Evolutionary conservation across 108 stramenopile species (phyloP).

Genomic region (Seminavis robusta): DNA sequence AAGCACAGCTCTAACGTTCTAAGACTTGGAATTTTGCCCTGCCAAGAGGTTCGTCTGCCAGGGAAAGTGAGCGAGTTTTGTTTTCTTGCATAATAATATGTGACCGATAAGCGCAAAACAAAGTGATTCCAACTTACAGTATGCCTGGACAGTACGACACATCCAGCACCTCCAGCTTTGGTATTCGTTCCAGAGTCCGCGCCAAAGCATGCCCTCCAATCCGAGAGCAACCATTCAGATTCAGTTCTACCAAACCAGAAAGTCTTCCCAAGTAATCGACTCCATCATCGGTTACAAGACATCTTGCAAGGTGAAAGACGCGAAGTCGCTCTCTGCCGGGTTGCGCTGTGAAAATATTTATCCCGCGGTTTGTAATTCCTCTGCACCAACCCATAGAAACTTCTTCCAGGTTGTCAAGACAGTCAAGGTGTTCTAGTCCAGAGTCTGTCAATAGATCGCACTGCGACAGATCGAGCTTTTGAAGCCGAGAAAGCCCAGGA

Average conservation of each 20-base stretch:
- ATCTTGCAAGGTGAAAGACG: constrained; percentile 65
- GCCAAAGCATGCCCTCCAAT: constrained; percentile 63
- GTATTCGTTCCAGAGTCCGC: constrained; percentile 38
- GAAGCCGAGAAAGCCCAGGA: constrained; percentile 33
- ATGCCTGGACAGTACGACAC: constrained; percentile 80
- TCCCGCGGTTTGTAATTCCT: constrained; percentile 52
- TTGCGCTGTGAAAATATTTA: constrained; percentile 52
- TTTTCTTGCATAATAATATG: neutral
- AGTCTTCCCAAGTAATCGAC: constrained; percentile 42
- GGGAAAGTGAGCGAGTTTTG: constrained; percentile 4
- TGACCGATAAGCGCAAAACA: neutral
- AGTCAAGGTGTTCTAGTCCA: constrained; percentile 49
- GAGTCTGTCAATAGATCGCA: constrained; percentile 81
- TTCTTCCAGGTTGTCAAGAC: constrained; percentile 57
- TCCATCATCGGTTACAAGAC: constrained; percentile 60
- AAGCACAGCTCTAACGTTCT: constrained; percentile 71
- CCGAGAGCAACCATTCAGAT: constrained; percentile 72
- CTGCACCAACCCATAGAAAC: constrained; percentile 84
- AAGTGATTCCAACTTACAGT: constrained; percentile 39
- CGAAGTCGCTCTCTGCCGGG: constrained; percentile 41
- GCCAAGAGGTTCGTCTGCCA: constrained; percentile 72
- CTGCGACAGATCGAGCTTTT: constrained; percentile 68
- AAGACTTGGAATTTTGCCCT: constrained; percentile 70
- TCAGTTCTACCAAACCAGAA: constrained; percentile 48
- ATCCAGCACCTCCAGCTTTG: constrained; percentile 40